A percentile compares a stretch with the other conserved stretches of the same genome.
Conservation (phyloP, 2,329 filamentous ascomycete genomes). For the Apiospora arundinis region DNA sequence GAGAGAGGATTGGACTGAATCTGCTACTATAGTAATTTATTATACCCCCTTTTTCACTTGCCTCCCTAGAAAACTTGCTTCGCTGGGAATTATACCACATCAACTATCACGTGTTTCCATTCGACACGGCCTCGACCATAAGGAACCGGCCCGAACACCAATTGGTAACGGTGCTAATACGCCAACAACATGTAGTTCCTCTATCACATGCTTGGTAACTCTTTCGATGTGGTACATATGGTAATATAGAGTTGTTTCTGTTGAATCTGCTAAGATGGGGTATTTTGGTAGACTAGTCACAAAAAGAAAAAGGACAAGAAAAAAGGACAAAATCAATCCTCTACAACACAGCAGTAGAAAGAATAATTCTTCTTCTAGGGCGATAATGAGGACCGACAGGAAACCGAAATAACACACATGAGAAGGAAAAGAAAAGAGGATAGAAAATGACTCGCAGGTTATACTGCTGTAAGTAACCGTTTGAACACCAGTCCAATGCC, state of each 20-base stretch:
- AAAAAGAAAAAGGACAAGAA: conserved; percentile 3
- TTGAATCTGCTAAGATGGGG: conserved; percentile 17
- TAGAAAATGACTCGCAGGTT: conserved; percentile 13
- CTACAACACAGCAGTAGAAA: conserved; percentile 8
- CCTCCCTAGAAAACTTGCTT: not conserved
- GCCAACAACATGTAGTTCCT: not conserved
- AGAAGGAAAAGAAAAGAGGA: not conserved
- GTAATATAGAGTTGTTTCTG: not conserved
- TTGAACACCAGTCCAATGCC: conserved; percentile 20
- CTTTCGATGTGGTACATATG: not conserved
- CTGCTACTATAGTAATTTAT: not conserved
- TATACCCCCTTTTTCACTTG: not conserved
- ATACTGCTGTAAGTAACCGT: not conserved
- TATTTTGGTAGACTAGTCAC: conserved; percentile 6
- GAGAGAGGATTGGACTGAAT: too few relatives aligned
- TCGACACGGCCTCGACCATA: not conserved
- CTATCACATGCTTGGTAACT: not conserved
- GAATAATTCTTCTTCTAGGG: not conserved
- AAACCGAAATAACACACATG: not conserved
- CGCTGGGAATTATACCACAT: too few relatives aligned
- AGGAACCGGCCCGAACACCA: not conserved
- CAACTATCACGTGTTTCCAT: not conserved
- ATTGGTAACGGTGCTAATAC: not conserved
- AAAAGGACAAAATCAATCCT: not conserved
- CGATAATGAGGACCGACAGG: not conserved